A percentile compares a stretch with the other conserved stretches of the same genome.
Evolutionary conservation across 371 early-diverging fungal genomes (phyloP).

Genomic region (Chytridiales sp.): DNA sequence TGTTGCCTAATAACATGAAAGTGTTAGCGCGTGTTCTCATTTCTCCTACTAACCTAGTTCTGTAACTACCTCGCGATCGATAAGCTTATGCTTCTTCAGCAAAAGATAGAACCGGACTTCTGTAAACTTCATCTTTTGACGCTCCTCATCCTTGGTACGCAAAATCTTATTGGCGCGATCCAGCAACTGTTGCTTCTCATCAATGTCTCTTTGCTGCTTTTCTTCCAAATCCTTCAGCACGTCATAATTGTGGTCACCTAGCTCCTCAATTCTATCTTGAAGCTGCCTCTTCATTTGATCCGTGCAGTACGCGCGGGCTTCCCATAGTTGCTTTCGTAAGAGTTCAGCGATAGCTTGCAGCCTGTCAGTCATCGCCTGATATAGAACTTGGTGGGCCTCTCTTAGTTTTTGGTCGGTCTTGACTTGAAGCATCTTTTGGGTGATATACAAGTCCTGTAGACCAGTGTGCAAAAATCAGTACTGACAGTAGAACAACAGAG

Average conservation of each 20-base stretch:
- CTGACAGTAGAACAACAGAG: not conserved
- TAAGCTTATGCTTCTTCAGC: conserved; percentile 1
- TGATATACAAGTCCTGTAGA: conserved; percentile 5
- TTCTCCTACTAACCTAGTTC: no score
- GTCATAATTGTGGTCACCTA: not conserved
- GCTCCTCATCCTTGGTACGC: conserved; percentile 7
- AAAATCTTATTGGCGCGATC: conserved; percentile 2
- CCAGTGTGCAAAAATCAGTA: not conserved
- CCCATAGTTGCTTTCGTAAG: not conserved
- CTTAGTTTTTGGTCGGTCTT: conserved; percentile 2
- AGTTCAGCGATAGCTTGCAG: not conserved
- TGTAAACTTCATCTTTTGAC: conserved; percentile 1
- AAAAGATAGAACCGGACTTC: conserved; percentile 6
- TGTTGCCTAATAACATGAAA: no score
- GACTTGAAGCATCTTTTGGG: conserved; percentile 11
- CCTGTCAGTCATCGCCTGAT: conserved; percentile 4
- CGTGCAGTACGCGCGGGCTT: not conserved
- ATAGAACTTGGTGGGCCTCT: conserved; percentile 1
- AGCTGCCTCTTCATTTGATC: not conserved
- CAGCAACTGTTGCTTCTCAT: not conserved
- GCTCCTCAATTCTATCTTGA: conserved; percentile 3
- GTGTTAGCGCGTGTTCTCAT: no score
- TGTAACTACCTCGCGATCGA: conserved; percentile 13
- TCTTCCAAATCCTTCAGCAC: not conserved
- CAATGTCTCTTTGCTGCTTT: not conserved